Conservation (phyloP, 331 rosid genomes). For the Malus hybrid region DNA sequence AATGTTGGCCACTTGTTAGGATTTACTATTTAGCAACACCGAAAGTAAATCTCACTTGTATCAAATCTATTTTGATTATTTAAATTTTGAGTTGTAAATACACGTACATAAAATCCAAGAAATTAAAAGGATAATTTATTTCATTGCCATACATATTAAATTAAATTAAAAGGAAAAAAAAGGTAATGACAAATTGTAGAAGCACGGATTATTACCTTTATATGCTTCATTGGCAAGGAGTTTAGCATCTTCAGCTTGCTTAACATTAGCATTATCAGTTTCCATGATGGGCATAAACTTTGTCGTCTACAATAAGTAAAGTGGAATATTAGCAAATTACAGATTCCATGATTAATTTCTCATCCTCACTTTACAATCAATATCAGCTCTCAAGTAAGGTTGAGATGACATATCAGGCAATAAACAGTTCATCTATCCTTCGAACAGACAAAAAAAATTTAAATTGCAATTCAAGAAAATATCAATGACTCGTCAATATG, state of each 20-base stretch:
- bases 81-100: not conserved
- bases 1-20: not conserved
- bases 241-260: conserved; percentile 80
- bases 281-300: conserved; percentile 52
- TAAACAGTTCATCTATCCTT: not conserved
- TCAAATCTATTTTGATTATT: not conserved
- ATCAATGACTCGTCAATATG: not conserved
- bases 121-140: conserved; percentile 4
- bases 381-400: not conserved
- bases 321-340: conserved; percentile 28
- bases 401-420: not conserved
- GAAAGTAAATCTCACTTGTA: not conserved
- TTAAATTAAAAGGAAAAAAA: not conserved
- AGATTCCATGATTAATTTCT: conserved; percentile 13
- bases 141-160: not conserved
- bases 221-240: conserved; percentile 82
- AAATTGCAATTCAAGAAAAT: not conserved
- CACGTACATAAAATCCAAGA: not conserved
- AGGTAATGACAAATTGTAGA: not conserved
- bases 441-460: not conserved
- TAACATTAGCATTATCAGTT: conserved; percentile 36
- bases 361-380: conserved; percentile 6
- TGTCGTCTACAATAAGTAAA: conserved; percentile 17
- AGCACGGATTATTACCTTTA: conserved; percentile 47
- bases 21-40: not conserved